Conservation (phyloP, 2,329 filamentous ascomycete genomes). For the Calonectria naviculata region DNA sequence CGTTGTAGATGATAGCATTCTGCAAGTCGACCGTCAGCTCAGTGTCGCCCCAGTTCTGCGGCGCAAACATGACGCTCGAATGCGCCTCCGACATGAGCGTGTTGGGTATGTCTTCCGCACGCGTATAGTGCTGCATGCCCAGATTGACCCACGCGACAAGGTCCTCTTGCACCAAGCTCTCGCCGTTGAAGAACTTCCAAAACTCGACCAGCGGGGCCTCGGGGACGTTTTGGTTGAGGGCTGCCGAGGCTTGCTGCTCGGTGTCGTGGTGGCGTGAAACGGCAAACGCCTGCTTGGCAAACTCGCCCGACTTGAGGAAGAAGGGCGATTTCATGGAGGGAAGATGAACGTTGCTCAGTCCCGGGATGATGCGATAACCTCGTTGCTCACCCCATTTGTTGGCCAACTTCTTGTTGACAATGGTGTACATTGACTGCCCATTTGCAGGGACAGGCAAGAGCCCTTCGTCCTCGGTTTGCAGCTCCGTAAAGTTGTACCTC, state of each 20-base stretch:
- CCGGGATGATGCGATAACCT: conserved; percentile 34
- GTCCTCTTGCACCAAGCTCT: conserved; percentile 49
- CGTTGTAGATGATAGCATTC: conserved; percentile 31
- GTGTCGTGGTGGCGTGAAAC: conserved; percentile 56
- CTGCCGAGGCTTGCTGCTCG: conserved; percentile 39
- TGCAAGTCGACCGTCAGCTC: conserved; percentile 25
- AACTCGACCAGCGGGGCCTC: conserved; percentile 56
- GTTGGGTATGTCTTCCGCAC: conserved; percentile 55
- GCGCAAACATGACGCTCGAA: conserved; percentile 51
- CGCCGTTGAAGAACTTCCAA: conserved; percentile 53
- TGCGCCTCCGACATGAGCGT: conserved; percentile 59
- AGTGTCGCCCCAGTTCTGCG: conserved; percentile 47
- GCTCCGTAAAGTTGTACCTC: conserved; percentile 43
- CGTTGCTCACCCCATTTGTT: conserved; percentile 21
- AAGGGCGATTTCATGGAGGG: conserved; percentile 55
- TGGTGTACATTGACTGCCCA: conserved; percentile 21
- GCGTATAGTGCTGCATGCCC: conserved; percentile 57
- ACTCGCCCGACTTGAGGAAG: conserved; percentile 60
- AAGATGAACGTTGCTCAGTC: conserved; percentile 51
- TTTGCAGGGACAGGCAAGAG: conserved; percentile 37
- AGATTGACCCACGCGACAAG: conserved; percentile 59
- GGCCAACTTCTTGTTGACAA: conserved; percentile 36
- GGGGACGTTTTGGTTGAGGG: conserved; percentile 52
- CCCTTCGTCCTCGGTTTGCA: conserved; percentile 37
- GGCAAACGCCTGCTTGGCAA: conserved; percentile 58